A percentile compares a stretch with the other conserved stretches of the same genome.
Evolutionary conservation across 768 basidiomycete genomes (phyloP).

Genomic region (Myochromella boudieri): DNA sequence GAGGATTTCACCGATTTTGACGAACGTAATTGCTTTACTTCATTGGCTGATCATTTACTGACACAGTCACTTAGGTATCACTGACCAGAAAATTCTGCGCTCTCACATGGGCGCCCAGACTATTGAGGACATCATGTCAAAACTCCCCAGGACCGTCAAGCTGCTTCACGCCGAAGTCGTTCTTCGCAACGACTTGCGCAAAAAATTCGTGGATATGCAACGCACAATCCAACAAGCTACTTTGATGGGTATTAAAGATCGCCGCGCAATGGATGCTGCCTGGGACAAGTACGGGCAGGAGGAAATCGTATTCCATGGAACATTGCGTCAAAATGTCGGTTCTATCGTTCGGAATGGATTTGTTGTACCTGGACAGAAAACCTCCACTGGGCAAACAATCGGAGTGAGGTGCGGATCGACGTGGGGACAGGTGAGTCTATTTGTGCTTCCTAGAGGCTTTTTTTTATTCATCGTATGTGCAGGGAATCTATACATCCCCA

Average conservation of each 20-base stretch:
- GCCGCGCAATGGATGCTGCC: slow-evolving; percentile 7
- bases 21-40: slow-evolving; percentile 3
- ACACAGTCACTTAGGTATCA: slow-evolving; percentile 1
- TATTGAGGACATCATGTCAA: background rate
- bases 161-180: slow-evolving; percentile 11
- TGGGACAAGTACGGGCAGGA: slow-evolving; percentile 9
- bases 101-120: slow-evolving; percentile 7
- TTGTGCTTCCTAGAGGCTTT: no score
- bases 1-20: background rate
- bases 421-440: slow-evolving; percentile 12
- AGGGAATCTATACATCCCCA: slow-evolving; percentile 15
- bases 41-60: background rate
- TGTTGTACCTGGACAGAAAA: slow-evolving; percentile 10
- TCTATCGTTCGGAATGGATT: slow-evolving; percentile 13
- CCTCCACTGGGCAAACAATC: slow-evolving; percentile 1
- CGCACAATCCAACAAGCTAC: slow-evolving; percentile 6
- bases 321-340: slow-evolving; percentile 8
- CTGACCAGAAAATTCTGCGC: slow-evolving; percentile 1
- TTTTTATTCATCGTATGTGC: background rate
- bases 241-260: background rate
- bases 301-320: slow-evolving; percentile 12
- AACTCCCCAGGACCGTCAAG: slow-evolving; percentile 3
- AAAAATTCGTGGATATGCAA: background rate
- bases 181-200: slow-evolving; percentile 1
- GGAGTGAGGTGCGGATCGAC: slow-evolving; percentile 9